Base-by-base conservation (phyloP, 2,329 filamentous ascomycete species). In the Claviceps africana region DNA sequence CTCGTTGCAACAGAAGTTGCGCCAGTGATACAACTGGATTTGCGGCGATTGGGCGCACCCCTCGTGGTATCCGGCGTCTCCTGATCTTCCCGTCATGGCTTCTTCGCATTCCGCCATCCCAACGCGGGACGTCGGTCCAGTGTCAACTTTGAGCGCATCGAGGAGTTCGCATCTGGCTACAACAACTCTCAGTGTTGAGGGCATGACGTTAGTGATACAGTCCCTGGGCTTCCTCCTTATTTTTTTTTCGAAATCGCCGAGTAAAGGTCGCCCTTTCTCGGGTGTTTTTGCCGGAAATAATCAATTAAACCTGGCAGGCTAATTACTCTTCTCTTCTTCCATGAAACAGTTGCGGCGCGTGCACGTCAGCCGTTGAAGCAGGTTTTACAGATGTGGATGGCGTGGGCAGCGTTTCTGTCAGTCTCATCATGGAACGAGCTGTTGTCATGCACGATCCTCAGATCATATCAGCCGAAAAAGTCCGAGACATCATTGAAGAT, bases 371-470 rank as follows among this genome's bases (percentile, higher is more conserved):
- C n/a, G 85, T 98, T 60, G 91, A 97, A 75, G 81, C 85, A 54
- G 93, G 86, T 58, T 95, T 98, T 71, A 85, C 88, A 62, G 81
- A 79, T 58, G 78, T 95, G 5, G 75, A 85, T 40, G 91, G 93
- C 51, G 82, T 93, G 10, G 86, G 85, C 56, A 88, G 78, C 60
- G 88, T 97, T 54, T 94, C 89, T 10, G 86, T 98, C 61, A 95
- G 88, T 65, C 73, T 98, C 60, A 86, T 96, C 52, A 95, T 96
- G 82, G 90, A 95, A 68, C 82, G 91, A 55, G 93, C 91, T n/a
- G 90, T 97, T 43, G 76, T 97, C 37, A 85, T 90, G 69, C 93
- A 98, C 69, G 85, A 97, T 67, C 81, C 88, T 1, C 71, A 77
- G 52, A 77, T 79, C 50, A 78, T 97, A 51, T 72, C 87, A 15